Conservation (phyloP, 129 eudicot genomes). For the Solidago caesia region DNA sequence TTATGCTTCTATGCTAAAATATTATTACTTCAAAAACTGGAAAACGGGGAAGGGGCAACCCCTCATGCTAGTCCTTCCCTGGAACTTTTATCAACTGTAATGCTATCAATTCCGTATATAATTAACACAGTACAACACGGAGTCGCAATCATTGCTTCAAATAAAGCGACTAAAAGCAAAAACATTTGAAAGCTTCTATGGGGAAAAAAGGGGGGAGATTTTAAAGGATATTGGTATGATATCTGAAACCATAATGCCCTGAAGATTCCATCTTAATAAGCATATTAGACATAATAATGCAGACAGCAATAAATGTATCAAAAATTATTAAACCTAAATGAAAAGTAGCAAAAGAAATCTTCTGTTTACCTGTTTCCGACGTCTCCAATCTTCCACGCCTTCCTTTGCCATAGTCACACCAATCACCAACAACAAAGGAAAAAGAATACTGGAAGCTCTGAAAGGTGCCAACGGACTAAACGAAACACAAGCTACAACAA, state of each 20-base stretch:
- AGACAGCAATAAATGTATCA: neutral
- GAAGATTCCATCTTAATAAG: conserved; percentile 4
- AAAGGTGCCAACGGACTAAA: conserved; percentile 83
- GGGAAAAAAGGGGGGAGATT: neutral
- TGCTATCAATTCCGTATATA: too few relatives aligned
- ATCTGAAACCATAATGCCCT: neutral
- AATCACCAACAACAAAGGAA: conserved; percentile 74
- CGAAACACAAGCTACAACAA: conserved; percentile 86
- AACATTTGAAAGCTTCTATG: neutral
- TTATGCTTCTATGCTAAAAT: conserved; percentile 6
- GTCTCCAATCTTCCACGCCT: conserved; percentile 95
- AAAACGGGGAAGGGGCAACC: too few relatives aligned
- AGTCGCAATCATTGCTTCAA: neutral
- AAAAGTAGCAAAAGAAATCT: neutral
- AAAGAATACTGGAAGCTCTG: conserved; percentile 65
- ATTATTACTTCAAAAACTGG: too few relatives aligned
- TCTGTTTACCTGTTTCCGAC: conserved; percentile 68
- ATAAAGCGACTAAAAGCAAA: neutral
- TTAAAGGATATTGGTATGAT: neutral
- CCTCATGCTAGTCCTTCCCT: too few relatives aligned
- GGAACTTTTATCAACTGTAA: too few relatives aligned
- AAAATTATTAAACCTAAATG: neutral
- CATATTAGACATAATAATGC: conserved; percentile 5
- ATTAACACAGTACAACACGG: too few relatives aligned
- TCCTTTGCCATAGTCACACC: conserved; percentile 93